Evolutionary conservation across 768 basidiomycete genomes (phyloP).

Genomic region (Lactifluus pinguis): DNA sequence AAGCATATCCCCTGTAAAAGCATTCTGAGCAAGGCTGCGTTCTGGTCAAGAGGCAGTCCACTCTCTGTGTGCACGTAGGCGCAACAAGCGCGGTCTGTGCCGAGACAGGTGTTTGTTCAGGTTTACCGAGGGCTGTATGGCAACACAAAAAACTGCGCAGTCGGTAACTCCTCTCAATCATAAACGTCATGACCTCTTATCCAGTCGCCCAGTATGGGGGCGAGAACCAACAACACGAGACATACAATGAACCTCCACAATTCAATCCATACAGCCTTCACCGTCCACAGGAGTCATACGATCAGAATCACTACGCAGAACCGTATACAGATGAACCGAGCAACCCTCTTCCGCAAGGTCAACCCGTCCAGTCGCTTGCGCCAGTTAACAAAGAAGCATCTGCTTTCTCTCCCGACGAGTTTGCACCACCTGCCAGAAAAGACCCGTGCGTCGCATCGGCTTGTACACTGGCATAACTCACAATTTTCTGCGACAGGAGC

Average conservation of each 20-base stretch:
- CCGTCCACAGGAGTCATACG: constrained; percentile 45
- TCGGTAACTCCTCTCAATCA: not conserved
- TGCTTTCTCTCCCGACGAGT: not conserved
- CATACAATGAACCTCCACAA: constrained; percentile 23
- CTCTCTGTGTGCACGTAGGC: too few species aligned
- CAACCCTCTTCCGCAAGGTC: not conserved
- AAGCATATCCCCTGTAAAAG: too few species aligned
- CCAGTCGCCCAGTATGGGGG: not conserved
- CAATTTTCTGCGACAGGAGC: not conserved
- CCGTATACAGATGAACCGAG: constrained; percentile 24
- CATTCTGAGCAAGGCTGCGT: too few species aligned
- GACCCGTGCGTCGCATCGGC: not conserved
- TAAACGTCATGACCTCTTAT: not conserved
- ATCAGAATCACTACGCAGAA: constrained; percentile 34
- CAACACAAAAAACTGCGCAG: constrained; percentile 1
- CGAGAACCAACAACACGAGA: constrained; percentile 1
- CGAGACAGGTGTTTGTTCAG: not conserved
- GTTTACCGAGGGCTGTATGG: constrained; percentile 8
- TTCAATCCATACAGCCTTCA: constrained; percentile 37
- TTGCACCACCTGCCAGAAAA: not conserved
- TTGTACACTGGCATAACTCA: not conserved
- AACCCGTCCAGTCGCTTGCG: not conserved
- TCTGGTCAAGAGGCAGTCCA: too few species aligned
- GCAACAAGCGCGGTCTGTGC: too few species aligned
- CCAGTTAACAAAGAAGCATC: constrained; percentile 1